Conservation (phyloP, 148 eudicot genomes). For the Vaccinium vitisidaea region DNA sequence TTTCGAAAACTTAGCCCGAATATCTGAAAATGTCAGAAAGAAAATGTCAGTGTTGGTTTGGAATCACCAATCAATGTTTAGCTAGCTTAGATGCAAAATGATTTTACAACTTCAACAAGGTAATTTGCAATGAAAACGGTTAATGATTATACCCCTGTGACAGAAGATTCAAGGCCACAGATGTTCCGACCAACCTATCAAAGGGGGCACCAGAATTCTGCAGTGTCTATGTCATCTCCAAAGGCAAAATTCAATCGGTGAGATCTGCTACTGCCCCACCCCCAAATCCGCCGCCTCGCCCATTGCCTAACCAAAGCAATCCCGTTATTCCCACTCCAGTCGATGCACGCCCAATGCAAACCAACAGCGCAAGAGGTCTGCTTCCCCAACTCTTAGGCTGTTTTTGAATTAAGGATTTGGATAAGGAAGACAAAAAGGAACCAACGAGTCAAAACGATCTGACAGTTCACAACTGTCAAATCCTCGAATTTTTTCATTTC, state of each 20-base stretch:
- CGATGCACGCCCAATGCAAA: conserved; percentile 15
- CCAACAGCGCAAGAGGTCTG: conserved; percentile 35
- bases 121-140: not conserved
- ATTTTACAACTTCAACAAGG: not conserved
- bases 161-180: conserved; percentile 59
- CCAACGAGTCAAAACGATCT: not conserved
- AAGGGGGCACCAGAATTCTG: conserved; percentile 69
- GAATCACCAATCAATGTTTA: too few relatives aligned
- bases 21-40: not conserved
- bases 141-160: not conserved
- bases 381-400: not conserved
- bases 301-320: conserved; percentile 4
- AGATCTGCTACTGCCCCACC: conserved; percentile 38
- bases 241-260: conserved; percentile 49
- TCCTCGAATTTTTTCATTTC: not conserved
- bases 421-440: not conserved
- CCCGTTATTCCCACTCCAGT: conserved; percentile 1
- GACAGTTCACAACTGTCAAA: too few relatives aligned
- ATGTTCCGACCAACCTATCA: conserved; percentile 49
- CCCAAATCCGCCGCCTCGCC: conserved; percentile 28
- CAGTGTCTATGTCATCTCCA: conserved; percentile 57
- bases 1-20: not conserved
- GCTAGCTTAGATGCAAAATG: not conserved
- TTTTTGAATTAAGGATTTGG: not conserved
- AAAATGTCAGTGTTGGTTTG: not conserved